phyloP scores from a whole-genome alignment of 2,329 filamentous ascomycete species.

The Microcera coccophila region DNA sequence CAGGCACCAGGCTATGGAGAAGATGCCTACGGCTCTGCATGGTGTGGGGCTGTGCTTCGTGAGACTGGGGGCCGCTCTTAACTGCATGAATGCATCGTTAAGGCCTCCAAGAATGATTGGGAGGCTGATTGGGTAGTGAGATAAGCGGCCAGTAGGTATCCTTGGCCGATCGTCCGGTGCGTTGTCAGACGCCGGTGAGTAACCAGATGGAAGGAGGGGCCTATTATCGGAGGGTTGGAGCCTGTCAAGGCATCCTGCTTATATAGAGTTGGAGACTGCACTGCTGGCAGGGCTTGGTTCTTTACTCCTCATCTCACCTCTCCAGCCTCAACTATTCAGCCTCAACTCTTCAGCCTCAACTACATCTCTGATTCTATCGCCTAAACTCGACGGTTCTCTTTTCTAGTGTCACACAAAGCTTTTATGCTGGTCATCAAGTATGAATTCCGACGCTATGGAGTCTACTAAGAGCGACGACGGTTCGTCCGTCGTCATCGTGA shows the following conservation, averaged over 20 bases:
- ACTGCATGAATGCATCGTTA: no score
- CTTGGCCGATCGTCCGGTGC: not conserved
- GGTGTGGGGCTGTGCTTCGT: not conserved
- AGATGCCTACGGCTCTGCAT: not conserved
- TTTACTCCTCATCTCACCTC: not conserved
- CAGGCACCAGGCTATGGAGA: not conserved
- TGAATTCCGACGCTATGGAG: conserved; percentile 13
- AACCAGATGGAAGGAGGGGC: no score
- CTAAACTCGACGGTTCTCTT: no score
- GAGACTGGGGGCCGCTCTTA: no score
- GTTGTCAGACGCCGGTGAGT: not conserved
- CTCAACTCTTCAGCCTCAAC: not conserved
- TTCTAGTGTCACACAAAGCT: no score
- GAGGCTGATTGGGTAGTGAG: not conserved
- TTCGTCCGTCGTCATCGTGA: conserved; percentile 18
- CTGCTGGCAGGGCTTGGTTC: not conserved
- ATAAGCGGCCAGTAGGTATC: not conserved
- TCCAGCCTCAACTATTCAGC: not conserved
- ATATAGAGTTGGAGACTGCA: not conserved
- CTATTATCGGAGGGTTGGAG: no score
- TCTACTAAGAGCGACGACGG: conserved; percentile 20
- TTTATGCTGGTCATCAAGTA: not conserved
- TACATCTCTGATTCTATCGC: not conserved
- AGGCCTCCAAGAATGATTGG: not conserved
- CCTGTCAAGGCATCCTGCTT: no score